Evolutionary conservation across 1,139 yeast species (phyloP).

Genomic region (Candida mesenterica): DNA sequence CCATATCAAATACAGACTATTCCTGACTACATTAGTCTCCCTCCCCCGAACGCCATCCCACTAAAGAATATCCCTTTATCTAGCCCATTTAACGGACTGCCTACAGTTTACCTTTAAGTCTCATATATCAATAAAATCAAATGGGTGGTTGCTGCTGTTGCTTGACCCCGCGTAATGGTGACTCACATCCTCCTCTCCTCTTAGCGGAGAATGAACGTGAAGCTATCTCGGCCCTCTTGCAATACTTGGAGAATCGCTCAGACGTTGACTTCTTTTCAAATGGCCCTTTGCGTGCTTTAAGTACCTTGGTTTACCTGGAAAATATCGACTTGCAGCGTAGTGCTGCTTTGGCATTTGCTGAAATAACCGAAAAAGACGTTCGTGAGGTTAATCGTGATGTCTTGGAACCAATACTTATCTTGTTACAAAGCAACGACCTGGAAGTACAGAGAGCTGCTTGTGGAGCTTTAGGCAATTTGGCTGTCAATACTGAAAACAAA

Average conservation of each 20-base stretch:
- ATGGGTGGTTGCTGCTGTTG: too few relatives aligned
- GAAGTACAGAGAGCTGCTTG: constrained; percentile 99
- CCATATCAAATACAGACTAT: too few relatives aligned
- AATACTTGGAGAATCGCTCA: constrained; percentile 79
- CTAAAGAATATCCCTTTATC: too few relatives aligned
- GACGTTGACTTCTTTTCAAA: constrained; percentile 93
- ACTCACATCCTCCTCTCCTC: constrained; percentile 67
- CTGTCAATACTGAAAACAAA: constrained; percentile 94
- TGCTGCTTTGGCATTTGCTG: constrained; percentile 98
- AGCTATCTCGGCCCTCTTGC: constrained; percentile 86
- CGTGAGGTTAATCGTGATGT: constrained; percentile 89
- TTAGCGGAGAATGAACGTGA: constrained; percentile 97
- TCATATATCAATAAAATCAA: too few relatives aligned
- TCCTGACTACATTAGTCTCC: too few relatives aligned
- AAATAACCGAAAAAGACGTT: constrained; percentile 93
- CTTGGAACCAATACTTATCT: constrained; percentile 84
- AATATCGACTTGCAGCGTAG: constrained; percentile 93
- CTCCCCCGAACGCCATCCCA: too few relatives aligned
- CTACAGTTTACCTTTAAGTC: too few relatives aligned
- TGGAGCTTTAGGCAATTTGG: constrained; percentile 95
- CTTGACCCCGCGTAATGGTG: constrained; percentile 36
- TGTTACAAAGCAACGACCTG: constrained; percentile 82
- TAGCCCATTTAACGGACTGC: too few relatives aligned
- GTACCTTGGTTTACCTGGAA: constrained; percentile 91
- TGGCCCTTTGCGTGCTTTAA: constrained; percentile 83